phyloP scores from a whole-genome alignment of 2,329 filamentous ascomycete genomes.

The Lachnellula willkommii region DNA sequence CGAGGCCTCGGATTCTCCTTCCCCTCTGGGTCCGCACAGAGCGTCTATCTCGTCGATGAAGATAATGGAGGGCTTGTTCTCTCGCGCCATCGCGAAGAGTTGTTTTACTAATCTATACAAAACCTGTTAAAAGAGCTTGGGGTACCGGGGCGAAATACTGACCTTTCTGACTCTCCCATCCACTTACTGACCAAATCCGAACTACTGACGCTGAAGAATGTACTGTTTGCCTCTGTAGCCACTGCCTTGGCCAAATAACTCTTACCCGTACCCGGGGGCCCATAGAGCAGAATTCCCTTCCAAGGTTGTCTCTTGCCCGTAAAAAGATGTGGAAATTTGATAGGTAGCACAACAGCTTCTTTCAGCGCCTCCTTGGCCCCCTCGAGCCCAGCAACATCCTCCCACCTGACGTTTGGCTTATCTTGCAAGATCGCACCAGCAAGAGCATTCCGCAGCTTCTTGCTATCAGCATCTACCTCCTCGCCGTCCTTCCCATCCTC shows the following conservation, averaged over 20 bases:
- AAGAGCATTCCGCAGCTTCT: conserved; percentile 89
- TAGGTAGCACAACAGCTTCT: conserved; percentile 94
- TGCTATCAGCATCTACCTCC: conserved; percentile 80
- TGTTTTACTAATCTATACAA: conserved; percentile 69
- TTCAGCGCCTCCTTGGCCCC: conserved; percentile 94
- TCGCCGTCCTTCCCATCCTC: conserved; percentile 53
- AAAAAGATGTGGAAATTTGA: conserved; percentile 97
- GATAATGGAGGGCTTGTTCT: conserved; percentile 97
- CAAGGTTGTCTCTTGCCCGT: conserved; percentile 94
- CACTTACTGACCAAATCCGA: conserved; percentile 97
- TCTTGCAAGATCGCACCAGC: conserved; percentile 90
- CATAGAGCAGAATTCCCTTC: conserved; percentile 96
- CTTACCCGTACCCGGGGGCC: conserved; percentile 94
- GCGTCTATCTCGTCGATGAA: conserved; percentile 99
- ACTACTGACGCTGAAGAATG: conserved; percentile 97
- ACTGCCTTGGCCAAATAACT: conserved; percentile 96
- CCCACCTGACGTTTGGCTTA: conserved; percentile 95
- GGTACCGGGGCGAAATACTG: conserved; percentile 26
- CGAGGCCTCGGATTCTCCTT: conserved; percentile 96
- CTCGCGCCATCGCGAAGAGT: conserved; percentile 94
- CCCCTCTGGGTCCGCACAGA: conserved; percentile 82
- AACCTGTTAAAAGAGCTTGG: conserved; percentile 4
- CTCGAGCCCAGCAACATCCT: conserved; percentile 94
- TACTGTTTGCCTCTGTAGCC: conserved; percentile 96
- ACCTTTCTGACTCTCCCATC: conserved; percentile 99